These are phyloP conservation scores for Casuarina cunninghamiana DNA, from an alignment of 306 rosid species.

Conservation along the genomic window DNA sequence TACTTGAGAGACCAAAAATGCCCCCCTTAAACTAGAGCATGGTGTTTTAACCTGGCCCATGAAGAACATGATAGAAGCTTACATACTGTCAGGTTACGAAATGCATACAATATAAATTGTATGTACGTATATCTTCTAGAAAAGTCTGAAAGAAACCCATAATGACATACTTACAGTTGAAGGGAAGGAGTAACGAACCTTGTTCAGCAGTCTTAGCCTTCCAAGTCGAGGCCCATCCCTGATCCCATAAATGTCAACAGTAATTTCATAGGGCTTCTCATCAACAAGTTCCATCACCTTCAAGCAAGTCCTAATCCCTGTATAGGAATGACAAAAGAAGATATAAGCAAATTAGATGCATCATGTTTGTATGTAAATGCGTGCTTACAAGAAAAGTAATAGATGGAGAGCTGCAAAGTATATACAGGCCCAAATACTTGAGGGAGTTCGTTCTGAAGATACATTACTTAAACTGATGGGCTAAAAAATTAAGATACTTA, in stretches of 20 bases:
- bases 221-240: slow-evolving; percentile 85
- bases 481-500: slow-evolving; percentile 30
- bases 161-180: not conserved
- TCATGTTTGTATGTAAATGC: not conserved
- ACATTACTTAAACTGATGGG: not conserved
- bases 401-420: not conserved
- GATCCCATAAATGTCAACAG: slow-evolving; percentile 67
- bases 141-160: not conserved
- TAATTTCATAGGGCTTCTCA: slow-evolving; percentile 71
- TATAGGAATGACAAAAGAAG: slow-evolving; percentile 9
- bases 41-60: not conserved
- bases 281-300: slow-evolving; percentile 60
- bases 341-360: slow-evolving; percentile 1
- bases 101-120: not conserved
- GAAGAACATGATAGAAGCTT: slow-evolving; percentile 1
- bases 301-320: slow-evolving; percentile 84
- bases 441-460: slow-evolving; percentile 5
- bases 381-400: not conserved
- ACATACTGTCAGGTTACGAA: not conserved
- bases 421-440: not conserved
- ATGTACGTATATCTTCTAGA: not conserved
- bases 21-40: not conserved
- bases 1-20: not conserved
- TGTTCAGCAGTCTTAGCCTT: slow-evolving; percentile 64
- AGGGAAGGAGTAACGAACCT: slow-evolving; percentile 48